Conservation (phyloP, 164 flowering plant species). For the Houttuynia cordata region DNA sequence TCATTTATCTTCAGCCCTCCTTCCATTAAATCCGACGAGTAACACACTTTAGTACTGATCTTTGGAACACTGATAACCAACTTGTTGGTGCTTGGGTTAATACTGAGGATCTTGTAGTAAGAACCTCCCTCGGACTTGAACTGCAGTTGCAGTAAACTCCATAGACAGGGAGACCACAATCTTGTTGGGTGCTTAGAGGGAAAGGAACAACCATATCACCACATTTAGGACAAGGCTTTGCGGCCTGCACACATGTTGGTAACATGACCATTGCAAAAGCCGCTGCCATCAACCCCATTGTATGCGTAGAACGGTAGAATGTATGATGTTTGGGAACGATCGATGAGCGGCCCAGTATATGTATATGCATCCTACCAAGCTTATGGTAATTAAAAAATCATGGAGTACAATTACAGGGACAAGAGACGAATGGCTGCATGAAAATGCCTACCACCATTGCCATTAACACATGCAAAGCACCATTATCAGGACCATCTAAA, state of each 20-base stretch:
- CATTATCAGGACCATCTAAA: too few species aligned
- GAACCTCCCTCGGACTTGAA: slow-evolving; percentile 30
- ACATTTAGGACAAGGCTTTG: slow-evolving; percentile 32
- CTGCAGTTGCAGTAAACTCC: slow-evolving; percentile 40
- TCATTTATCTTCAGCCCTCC: slow-evolving; percentile 43
- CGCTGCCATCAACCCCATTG: background rate
- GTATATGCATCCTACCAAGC: too few species aligned
- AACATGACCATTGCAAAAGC: background rate
- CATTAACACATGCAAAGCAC: too few species aligned
- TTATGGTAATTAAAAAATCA: too few species aligned
- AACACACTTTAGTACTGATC: slow-evolving; percentile 23
- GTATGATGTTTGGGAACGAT: too few species aligned
- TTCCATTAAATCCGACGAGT: slow-evolving; percentile 29
- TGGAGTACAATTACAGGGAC: too few species aligned
- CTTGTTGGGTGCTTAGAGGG: slow-evolving; percentile 36
- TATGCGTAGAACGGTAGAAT: too few species aligned
- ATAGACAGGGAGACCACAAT: slow-evolving; percentile 42
- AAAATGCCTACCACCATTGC: too few species aligned
- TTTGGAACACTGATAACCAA: slow-evolving; percentile 31
- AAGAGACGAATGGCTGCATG: too few species aligned
- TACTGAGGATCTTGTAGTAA: slow-evolving; percentile 33
- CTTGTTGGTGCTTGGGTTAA: slow-evolving; percentile 17
- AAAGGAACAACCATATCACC: slow-evolving; percentile 42
- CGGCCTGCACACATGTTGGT: background rate
- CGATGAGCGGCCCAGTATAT: too few species aligned